Percentiles rank a stretch among this genome's conserved stretches.
Evolutionary conservation across 352 stramenopile species (phyloP).

Genomic region (Phytophthora lateralis): DNA sequence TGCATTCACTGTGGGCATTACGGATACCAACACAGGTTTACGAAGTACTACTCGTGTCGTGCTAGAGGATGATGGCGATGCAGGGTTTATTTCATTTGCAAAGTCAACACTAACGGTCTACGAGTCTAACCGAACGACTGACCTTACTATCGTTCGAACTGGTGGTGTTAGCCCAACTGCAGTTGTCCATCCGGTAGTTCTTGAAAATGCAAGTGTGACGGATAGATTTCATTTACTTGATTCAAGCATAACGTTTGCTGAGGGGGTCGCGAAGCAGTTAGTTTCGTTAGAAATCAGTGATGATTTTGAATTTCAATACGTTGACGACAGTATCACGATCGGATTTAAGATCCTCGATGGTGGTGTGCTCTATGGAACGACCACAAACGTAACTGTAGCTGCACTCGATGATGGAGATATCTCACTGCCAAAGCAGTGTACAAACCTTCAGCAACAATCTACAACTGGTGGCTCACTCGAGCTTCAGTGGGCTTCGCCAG

Average conservation of each 20-base stretch:
- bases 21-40: slow-evolving; percentile 27
- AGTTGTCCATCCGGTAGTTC: slow-evolving; percentile 35
- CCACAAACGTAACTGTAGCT: slow-evolving; percentile 34
- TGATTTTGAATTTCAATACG: slow-evolving; percentile 47
- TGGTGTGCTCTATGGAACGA: slow-evolving; percentile 33
- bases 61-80: slow-evolving; percentile 59
- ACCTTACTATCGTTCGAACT: slow-evolving; percentile 35
- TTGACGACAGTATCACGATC: slow-evolving; percentile 45
- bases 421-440: slow-evolving; percentile 51
- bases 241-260: slow-evolving; percentile 37
- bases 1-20: slow-evolving; percentile 46
- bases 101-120: slow-evolving; percentile 16
- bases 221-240: slow-evolving; percentile 48
- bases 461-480: slow-evolving; percentile 48
- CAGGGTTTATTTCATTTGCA: slow-evolving; percentile 54
- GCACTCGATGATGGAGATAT: slow-evolving; percentile 61
- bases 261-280: slow-evolving; percentile 22
- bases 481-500: slow-evolving; percentile 48
- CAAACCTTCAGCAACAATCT: slow-evolving; percentile 24
- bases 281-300: slow-evolving; percentile 42
- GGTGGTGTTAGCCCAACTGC: slow-evolving; percentile 33
- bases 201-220: slow-evolving; percentile 14
- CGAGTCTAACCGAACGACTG: slow-evolving; percentile 39
- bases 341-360: slow-evolving; percentile 46
- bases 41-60: slow-evolving; percentile 38